Evolutionary conservation across 306 rosid species (phyloP).

Genomic region (Acacia crassicarpa): DNA sequence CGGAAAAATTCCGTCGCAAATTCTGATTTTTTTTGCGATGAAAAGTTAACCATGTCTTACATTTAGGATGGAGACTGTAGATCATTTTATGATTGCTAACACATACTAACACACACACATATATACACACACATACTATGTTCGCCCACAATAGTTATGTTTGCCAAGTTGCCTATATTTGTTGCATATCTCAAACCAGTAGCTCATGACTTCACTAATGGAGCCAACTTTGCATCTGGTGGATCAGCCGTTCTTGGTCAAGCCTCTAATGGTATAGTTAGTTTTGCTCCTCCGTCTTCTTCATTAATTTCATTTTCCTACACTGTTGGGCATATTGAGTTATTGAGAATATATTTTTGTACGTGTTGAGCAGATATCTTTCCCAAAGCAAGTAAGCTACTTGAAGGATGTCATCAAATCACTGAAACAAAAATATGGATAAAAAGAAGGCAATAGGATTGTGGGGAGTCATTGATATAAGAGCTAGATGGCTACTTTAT

Average conservation of each 20-base stretch:
- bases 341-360: too few species aligned
- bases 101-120: too few species aligned
- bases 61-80: background rate
- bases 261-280: constrained; percentile 24
- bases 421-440: constrained; percentile 28
- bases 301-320: background rate
- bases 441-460: constrained; percentile 32
- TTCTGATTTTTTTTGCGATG: too few species aligned
- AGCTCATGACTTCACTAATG: background rate
- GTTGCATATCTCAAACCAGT: constrained; percentile 41
- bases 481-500: background rate
- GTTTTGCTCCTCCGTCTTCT: constrained; percentile 4
- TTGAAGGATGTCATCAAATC: constrained; percentile 33
- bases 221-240: constrained; percentile 48
- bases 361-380: too few species aligned
- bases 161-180: constrained; percentile 37
- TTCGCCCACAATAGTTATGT: constrained; percentile 34
- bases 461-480: background rate
- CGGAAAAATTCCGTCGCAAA: too few species aligned
- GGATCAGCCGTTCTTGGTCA: constrained; percentile 42
- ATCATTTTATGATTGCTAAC: background rate
- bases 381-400: constrained; percentile 34
- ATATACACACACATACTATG: background rate
- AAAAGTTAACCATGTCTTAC: too few species aligned
- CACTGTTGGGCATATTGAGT: too few species aligned